Base-by-base conservation (phyloP, 306 rosid genomes). In the Albizia julibrissin region DNA sequence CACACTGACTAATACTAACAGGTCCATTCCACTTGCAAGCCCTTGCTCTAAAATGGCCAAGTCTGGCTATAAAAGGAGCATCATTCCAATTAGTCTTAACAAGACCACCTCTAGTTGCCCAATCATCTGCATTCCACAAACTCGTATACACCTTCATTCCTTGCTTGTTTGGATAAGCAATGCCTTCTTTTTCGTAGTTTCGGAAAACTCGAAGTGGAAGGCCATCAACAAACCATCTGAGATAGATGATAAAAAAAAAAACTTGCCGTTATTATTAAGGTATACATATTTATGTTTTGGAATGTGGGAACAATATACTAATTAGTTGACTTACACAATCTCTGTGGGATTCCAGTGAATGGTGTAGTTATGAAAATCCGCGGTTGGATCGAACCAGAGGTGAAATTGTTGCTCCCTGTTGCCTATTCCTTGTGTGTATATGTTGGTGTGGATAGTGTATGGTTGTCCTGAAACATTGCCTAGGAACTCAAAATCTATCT, bases 41-140 rank as follows among this genome's bases (percentile, higher is more conserved):
- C 76, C 94, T 89, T 62, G 92, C 91, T 79, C 98, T 87, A 44
- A 94, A 92, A 44, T 59, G 83, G 14, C 79, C 79, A 1, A 89
- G 61, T 46, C 83, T 81, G 8, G 98, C 95, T 22, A 15, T 83
- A 84, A 92, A 94, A 33, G 97, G 98, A n/a, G 97, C 86, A 75
- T 42, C 6, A 19, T 18, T 81, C 97, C 97, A 92, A 47, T 92
- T 78, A n/a, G 84, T 87, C 88, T 94, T 90, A 10, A 67, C 90
- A 37, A 88, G 82, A 15, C 97, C 97, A 19, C 98, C 98, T 83
- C 89, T 86, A 1, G 97, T 94, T 61, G 97, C 97, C 98, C 97
- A 91, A 62, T 88, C 75, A 81, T 92, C 95, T 19, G 92, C 97
- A 78, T 94, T 84, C 93, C 94, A 93, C 71, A 94, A 78, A 81